Evolutionary conservation across 768 basidiomycete genomes (phyloP), one percentile per base, ranked within the genome.

Genomic region (Tylopilus sp.): DNA sequence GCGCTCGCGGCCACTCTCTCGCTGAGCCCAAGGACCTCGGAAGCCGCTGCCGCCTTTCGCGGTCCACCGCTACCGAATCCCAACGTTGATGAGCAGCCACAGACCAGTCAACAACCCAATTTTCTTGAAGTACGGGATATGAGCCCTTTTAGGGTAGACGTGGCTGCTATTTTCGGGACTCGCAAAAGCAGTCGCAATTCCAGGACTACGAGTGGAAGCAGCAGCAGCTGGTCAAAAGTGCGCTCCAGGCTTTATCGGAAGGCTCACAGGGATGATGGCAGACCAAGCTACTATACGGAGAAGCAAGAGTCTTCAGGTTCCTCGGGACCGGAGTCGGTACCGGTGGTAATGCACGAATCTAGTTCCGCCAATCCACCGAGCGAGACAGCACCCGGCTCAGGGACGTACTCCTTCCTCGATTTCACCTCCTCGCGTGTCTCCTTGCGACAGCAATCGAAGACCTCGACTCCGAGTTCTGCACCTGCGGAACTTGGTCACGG

Each of bases 111-210:
- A 45, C 29, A 47, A 57, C 50, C 56, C 28, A 52, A 61, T 44
- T 67, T 72, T 43, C 69, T 78, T 36, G 63, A 62, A 48, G 70
- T 78, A 31, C 71, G 72, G 22, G 61, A 66, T 46, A 69, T 71
- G n/a, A 80, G 77, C 63, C 78, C 80, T 4, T 80, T 81, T 62
- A 68, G 64, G 31, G 64, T 80, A 34, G 75, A 79, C 28, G 73
- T 79, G 42, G 58, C 63, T 29, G 52, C 64, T 55, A 57, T 71
- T 22, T 56, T 70, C 24, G 60, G 61, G 40, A 12, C 52, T 26
- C 50, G 53, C 53, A 60, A 45, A 53, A 50, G 52, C 19, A 47
- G 43, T 28, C 58, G 55, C 45, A 59, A 64, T 42, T 64, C 64
- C 16, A 56, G 54, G 55, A 50, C 60, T 40, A 61, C 62, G 17